Evolutionary conservation across 768 basidiomycete species (phyloP), one percentile per base, ranked within the genome.

Genomic region (Phaeolepiota aurea): DNA sequence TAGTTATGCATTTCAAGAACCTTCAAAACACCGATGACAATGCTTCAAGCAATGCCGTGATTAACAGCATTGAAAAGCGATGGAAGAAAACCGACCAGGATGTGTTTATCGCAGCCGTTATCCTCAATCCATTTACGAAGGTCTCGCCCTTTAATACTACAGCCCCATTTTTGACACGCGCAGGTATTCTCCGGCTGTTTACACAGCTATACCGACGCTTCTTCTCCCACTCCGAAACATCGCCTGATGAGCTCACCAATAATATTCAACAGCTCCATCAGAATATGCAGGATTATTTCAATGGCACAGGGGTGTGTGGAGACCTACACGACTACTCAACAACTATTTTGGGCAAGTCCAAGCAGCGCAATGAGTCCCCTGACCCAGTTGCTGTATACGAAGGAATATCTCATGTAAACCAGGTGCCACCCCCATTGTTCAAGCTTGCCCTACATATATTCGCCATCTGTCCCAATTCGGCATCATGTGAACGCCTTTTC

Each of bases 31-130:
- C n/a, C 4, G 48, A 57, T 1, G 54, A 56, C 35, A 23, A 31
- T 10, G 19, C 21, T 13, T 46, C 41, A n/a, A 18, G 37, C 14
- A 13, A 23, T 22, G 59, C 54, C 4, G 54, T 63, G 30, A 45
- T 59, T 2, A 32, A 46, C 1, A 65, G 65, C 43, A 43, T 60
- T 12, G 57, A 64, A 38, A 32, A 16, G 1, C 46, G 47, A 4
- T 64, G 62, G 62, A 16, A 31, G 15, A 52, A 54, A 32, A 21
- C 45, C 31, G 58, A 64, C 40, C 57, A 62, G 43, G 58, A 58
- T 23, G 40, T 54, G 1, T 61, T 58, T 35, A 54, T 64, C 41
- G 49, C 53, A 5, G 49, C 58, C 4, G 44, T 58, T 5, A 52
- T 64, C 32, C 31, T 57, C 7, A 56, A 62, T 43, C 58, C 54